Evolutionary conservation across 768 basidiomycete genomes (phyloP), one percentile per base, ranked within the genome.

Genomic region (Phylloporus sp.): DNA sequence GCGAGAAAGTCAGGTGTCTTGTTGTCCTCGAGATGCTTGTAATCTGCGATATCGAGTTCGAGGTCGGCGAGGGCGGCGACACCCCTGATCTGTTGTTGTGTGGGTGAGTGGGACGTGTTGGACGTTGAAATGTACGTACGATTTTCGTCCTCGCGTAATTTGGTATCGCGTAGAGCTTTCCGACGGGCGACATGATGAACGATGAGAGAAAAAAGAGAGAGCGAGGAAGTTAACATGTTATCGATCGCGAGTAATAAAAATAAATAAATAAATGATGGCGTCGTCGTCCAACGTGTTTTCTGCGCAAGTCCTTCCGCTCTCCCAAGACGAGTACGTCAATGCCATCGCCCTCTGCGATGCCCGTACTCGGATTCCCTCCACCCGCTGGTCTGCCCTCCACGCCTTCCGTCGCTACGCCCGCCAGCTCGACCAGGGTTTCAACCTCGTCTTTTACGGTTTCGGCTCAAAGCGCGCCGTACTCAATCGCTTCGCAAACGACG

Each of bases 211-310:
- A 54, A 56, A 50, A 44, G 46, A 48, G 38, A 48, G 50, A 53
- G 46, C 46, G 44, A n/a, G 1, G 18, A 36, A n/a, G n/a, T n/a
- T n/a, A n/a, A 41, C 49, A 46, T 54, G 50, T 64, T 64, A 68
- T 66, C 64, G 64, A 66, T 66, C 50, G 11, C 18, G 22, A n/a
- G n/a, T n/a, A n/a, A n/a, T 39, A 38, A 5, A 55, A 51, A 45
- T 34, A 55, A 63, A 38, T 14, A 57, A 61, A 39, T 3, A 60
- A 53, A 42, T 4, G n/a, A n/a, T n/a, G n/a, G n/a, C n/a, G n/a
- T n/a, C n/a, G n/a, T n/a, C n/a, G n/a, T n/a, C 81, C 49, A 84
- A 86, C 56, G 77, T 90, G 39, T 92, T 92, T 64, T 90, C 92
- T 0, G 63, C 76, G 20, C 77, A 84, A 21, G 78, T 90, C 26